Base-by-base conservation (phyloP, 345 rosid genomes). In the Salix brachista region DNA sequence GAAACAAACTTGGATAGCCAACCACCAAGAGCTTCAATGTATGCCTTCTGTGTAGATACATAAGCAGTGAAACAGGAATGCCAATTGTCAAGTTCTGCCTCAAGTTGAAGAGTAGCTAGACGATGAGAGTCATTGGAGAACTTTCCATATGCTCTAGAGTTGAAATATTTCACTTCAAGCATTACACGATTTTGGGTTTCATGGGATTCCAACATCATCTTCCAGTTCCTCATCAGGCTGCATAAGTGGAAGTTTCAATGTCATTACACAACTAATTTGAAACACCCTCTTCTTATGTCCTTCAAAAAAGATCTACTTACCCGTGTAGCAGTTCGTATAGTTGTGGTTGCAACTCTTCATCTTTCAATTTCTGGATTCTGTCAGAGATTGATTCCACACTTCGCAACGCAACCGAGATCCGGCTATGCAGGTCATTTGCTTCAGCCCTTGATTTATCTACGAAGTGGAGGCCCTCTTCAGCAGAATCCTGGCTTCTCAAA, bases 321-420 rank as follows among this genome's bases (percentile, higher is more conserved):
- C 87, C 84, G 11, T 81, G 77, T 28, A 86, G 73, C 74, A 88
- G 80, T 58, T 84, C 89, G 48, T 81, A 72, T 46, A 86, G 73
- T 71, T 86, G 89, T 2, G 89, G 89, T 39, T 83, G 82, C 75
- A 88, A 36, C 80, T 88, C 87, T 80, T 86, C 87, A 62, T 88
- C 90, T 60, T 83, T 81, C 56, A 88, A 66, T 74, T 71, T 82
- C 73, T 77, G 70, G 74, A 87, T 88, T 76, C 65, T 85, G 28
- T 83, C 71, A 1, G 89, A 86, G 73, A 83, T 86, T 73, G 85
- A 77, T 75, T 83, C 86, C 0, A 78, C 82, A n/a, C 77, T 73
- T 17, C 79, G 69, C n/a, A 88, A 25, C 48, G 86, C 80, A 77
- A 88, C 86, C 26, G 69, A 68, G 42, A 86, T 80, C 41, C 77